These are phyloP conservation scores for Albugo candida DNA, from an alignment of 352 stramenopile genomes.

Conservation along the genomic window DNA sequence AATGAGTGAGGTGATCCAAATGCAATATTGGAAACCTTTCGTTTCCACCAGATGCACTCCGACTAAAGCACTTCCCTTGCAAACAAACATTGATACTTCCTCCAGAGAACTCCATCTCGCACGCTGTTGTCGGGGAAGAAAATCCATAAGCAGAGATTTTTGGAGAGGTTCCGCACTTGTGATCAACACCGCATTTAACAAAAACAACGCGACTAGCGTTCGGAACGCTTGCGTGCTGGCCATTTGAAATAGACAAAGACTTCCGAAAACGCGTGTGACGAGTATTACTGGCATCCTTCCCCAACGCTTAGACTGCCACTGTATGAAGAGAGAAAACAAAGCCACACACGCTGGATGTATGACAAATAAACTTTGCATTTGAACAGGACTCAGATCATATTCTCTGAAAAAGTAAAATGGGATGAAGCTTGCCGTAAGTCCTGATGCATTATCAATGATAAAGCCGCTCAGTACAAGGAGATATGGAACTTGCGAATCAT, in stretches of 20 bases:
- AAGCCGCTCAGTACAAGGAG: constrained; percentile 49
- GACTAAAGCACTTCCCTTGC: constrained; percentile 42
- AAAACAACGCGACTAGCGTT: constrained; percentile 26
- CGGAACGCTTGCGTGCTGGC: constrained; percentile 7
- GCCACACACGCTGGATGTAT: constrained; percentile 26
- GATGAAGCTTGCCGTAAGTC: constrained; percentile 36
- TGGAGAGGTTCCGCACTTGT: constrained; percentile 37
- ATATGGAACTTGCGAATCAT: constrained; percentile 22
- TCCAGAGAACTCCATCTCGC: constrained; percentile 56
- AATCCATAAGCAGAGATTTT: constrained; percentile 58
- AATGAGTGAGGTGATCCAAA: constrained; percentile 25
- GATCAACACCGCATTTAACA: constrained; percentile 31
- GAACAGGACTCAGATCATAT: constrained; percentile 25
- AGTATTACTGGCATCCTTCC: constrained; percentile 44
- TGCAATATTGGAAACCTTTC: constrained; percentile 45
- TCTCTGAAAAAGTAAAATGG: constrained; percentile 46
- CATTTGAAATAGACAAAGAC: constrained; percentile 26
- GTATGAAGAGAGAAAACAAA: constrained; percentile 20
- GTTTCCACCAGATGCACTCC: constrained; percentile 32
- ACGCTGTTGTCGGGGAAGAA: constrained; percentile 31
- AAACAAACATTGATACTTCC: constrained; percentile 36
- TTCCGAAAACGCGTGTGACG: constrained; percentile 16
- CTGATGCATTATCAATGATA: constrained; percentile 38
- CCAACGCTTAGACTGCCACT: constrained; percentile 15
- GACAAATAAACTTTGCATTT: constrained; percentile 35